Conservation (phyloP, 352 stramenopile species). For the Globisporangium nagaii region DNA sequence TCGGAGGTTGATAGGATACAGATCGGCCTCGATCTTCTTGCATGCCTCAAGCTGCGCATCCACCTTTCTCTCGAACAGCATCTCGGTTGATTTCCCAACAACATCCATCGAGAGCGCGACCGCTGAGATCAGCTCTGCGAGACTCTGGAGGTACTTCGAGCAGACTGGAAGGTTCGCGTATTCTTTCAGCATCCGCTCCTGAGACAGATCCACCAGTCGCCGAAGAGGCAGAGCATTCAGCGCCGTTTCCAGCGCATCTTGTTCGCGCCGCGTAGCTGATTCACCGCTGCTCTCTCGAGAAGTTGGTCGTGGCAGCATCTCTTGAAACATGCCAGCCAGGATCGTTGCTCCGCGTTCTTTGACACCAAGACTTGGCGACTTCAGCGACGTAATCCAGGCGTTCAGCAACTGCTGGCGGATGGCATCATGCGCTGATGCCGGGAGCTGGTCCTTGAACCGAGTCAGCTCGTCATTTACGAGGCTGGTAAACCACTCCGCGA, state of each 20-base stretch:
- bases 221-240: constrained; percentile 57
- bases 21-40: constrained; percentile 53
- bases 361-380: constrained; percentile 79
- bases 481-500: constrained; percentile 81
- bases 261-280: constrained; percentile 15
- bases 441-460: constrained; percentile 33
- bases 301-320: constrained; percentile 56
- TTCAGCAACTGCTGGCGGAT: constrained; percentile 65
- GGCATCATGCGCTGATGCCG: constrained; percentile 32
- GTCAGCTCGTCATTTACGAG: constrained; percentile 64
- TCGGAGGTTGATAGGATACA: constrained; percentile 56
- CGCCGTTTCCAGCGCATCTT: constrained; percentile 26
- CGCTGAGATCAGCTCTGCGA: constrained; percentile 78
- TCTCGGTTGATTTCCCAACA: constrained; percentile 39
- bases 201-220: constrained; percentile 62
- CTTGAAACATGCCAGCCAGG: constrained; percentile 65
- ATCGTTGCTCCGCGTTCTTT: constrained; percentile 84
- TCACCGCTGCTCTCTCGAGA: constrained; percentile 3
- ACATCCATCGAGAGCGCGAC: constrained; percentile 53
- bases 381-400: constrained; percentile 79
- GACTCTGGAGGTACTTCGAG: constrained; percentile 82
- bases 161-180: constrained; percentile 71
- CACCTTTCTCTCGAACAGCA: constrained; percentile 43
- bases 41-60: constrained; percentile 40
- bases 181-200: constrained; percentile 74